Evolutionary conservation across 2,329 filamentous ascomycete species (phyloP), one percentile per base, ranked within the genome.

Genomic region (Ceratocystiopsis sp.): DNA sequence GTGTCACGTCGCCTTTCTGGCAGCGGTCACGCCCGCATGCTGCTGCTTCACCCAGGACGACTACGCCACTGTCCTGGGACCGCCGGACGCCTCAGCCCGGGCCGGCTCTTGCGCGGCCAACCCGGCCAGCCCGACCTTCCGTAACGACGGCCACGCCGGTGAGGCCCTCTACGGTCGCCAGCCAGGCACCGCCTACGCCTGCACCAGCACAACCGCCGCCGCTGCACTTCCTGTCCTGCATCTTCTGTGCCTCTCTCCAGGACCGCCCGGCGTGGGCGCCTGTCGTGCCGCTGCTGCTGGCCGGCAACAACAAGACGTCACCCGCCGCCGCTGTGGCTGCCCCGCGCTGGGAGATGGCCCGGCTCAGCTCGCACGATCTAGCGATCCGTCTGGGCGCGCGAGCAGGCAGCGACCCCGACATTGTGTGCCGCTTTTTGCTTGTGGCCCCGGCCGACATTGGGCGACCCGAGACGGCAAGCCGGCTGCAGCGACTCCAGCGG

Each of bases 301-400:
- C 49, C 7, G 46, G 47, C 14, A 41, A 40, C 9, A 21, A 21
- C 4, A 21, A 4, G 21, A 4, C 21, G 21, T 4, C 4, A 21
- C n/a, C n/a, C n/a, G n/a, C n/a, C n/a, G n/a, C n/a, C n/a, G n/a
- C n/a, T n/a, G 21, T 8, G 21, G 4, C 51, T 1, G 40, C 62
- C 17, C 52, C 56, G 15, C 42, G 46, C 5, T 50, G 51, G 38
- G 41, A 47, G 15, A 46, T 43, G 34, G 45, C 49, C 3, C 40
- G 35, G 7, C 46, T 51, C 1, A 40, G 55, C 15, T 60, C 58
- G 2, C 63, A 71, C 47, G 69, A 73, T 48, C 50, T 71, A 29
- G 62, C 62, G 14, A 56, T 73, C 35, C 55, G 56, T 4, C 43
- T 66, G 17, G 34, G 11, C 38, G 4, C 18, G 32, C 13, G 35